Evolutionary conservation across 495 filamentous ascomycete species (phyloP), one percentile per base, ranked within the genome.

Genomic region (Hyaloscypha bicolor): DNA sequence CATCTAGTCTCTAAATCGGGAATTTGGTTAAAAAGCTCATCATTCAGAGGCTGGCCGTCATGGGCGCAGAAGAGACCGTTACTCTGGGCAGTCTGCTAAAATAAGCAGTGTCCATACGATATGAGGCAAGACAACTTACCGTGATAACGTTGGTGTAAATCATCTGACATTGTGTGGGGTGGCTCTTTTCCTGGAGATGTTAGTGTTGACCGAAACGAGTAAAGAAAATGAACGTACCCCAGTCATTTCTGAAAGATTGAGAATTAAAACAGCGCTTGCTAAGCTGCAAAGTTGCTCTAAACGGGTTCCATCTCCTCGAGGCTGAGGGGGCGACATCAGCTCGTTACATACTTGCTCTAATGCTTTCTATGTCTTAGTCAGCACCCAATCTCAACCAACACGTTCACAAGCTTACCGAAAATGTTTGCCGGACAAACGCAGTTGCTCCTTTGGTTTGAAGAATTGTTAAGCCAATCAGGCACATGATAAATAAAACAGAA

Each of bases 71-170:
- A 84, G 2, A 85, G 73, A 0, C 82, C 82, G 67, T 84, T 79
- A n/a, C 79, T 72, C 75, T 85, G 83, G 14, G 82, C 77, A 33
- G 78, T 75, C 83, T 85, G 57, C 11, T 8, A n/a, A 51, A 6
- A 35, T 9, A 60, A 55, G 65, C 42, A 60, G 64, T 31, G 14
- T 31, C 29, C 59, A 37, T 9, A 45, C 16, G 5, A 39, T 8
- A 1, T 21, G 9, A 12, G 2, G 12, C 25, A 37, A 14, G 11
- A 55, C 25, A 35, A 73, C 78, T 73, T 74, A 85, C 83, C 68
- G 79, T 78, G 57, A 85, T 82, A 19, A 84, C 75, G 60, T 82
- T 83, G 19, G 80, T 77, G 64, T 84, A 85, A 3, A 85, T 74
- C 73, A 81, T 82, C 59, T 84, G 81, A 22, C 76, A 79, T 66